Evolutionary conservation across 805 yeast genomes (phyloP).

Genomic region (Wilhelminamyces savonicus): DNA sequence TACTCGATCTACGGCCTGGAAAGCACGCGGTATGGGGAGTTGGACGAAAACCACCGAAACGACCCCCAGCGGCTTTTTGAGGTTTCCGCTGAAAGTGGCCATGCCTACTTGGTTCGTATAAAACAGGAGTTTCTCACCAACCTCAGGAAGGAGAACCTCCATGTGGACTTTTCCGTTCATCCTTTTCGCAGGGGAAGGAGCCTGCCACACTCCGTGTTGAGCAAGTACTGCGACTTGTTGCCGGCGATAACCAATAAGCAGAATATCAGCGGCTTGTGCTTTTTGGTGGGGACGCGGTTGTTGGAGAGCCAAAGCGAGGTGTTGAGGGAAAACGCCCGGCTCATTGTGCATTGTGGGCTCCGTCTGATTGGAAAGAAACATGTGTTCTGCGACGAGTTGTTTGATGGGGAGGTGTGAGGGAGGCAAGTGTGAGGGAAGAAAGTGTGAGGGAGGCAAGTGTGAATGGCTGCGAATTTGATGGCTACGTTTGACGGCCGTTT

Average conservation of each 20-base stretch:
- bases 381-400: conserved; percentile 28
- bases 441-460: too few relatives aligned
- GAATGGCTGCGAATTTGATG: too few relatives aligned
- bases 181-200: conserved; percentile 11
- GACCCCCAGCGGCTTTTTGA: conserved; percentile 9
- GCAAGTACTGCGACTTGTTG: conserved; percentile 28
- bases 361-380: conserved; percentile 33
- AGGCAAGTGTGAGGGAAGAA: too few relatives aligned
- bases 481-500: too few relatives aligned
- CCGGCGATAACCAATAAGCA: conserved; percentile 28
- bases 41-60: conserved; percentile 7
- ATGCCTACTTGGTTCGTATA: conserved; percentile 27
- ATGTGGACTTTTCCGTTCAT: conserved; percentile 12
- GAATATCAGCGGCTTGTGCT: conserved; percentile 37
- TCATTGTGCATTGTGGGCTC: conserved; percentile 36
- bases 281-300: conserved; percentile 31
- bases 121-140: conserved; percentile 26
- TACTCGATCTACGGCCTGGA: conserved; percentile 28
- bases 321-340: conserved; percentile 35
- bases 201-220: conserved; percentile 22
- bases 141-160: conserved; percentile 18
- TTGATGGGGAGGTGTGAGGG: conserved; percentile 15
- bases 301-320: conserved; percentile 37
- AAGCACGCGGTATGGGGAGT: conserved; percentile 14
- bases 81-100: conserved; percentile 30